Conservation (phyloP, 805 yeast genomes). For the Candida nitratophila region DNA sequence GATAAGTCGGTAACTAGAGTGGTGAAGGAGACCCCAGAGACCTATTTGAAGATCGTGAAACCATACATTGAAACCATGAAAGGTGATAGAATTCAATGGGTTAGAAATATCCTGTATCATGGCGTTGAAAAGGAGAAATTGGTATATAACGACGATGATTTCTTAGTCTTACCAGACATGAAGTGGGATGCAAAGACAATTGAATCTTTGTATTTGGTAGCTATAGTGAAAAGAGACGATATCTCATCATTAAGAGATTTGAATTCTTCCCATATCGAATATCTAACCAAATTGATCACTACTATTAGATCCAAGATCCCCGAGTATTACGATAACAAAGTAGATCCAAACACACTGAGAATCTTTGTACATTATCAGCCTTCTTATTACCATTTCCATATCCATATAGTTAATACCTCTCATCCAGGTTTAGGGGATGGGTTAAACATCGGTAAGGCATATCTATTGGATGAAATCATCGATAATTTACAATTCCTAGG, state of each 20-base stretch:
- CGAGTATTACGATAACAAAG: conserved; percentile 26
- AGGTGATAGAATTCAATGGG: conserved; percentile 85
- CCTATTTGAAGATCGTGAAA: conserved; percentile 51
- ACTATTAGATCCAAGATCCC: conserved; percentile 44
- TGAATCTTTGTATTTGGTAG: conserved; percentile 69
- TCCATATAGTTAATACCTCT: conserved; percentile 74
- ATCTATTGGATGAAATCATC: conserved; percentile 73
- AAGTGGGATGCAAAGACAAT: conserved; percentile 82
- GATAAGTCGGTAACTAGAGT: conserved; percentile 52
- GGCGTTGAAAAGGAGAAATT: conserved; percentile 83
- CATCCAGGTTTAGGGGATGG: conserved; percentile 67
- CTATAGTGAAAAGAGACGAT: conserved; percentile 64
- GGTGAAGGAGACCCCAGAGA: conserved; percentile 74
- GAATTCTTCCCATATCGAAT: conserved; percentile 46
- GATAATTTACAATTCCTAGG: conserved; percentile 55
- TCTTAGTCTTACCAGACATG: conserved; percentile 86
- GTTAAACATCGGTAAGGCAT: conserved; percentile 71
- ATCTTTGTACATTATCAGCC: conserved; percentile 92
- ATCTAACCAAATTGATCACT: conserved; percentile 41
- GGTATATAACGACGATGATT: conserved; percentile 60
- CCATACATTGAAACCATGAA: conserved; percentile 76
- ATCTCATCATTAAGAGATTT: conserved; percentile 74
- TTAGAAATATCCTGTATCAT: conserved; percentile 68
- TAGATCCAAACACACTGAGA: conserved; percentile 43
- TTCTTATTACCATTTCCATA: conserved; percentile 90